These are phyloP conservation scores for Lithohypha guttulata DNA, from an alignment of 2,329 filamentous ascomycete genomes.

Conservation along the genomic window DNA sequence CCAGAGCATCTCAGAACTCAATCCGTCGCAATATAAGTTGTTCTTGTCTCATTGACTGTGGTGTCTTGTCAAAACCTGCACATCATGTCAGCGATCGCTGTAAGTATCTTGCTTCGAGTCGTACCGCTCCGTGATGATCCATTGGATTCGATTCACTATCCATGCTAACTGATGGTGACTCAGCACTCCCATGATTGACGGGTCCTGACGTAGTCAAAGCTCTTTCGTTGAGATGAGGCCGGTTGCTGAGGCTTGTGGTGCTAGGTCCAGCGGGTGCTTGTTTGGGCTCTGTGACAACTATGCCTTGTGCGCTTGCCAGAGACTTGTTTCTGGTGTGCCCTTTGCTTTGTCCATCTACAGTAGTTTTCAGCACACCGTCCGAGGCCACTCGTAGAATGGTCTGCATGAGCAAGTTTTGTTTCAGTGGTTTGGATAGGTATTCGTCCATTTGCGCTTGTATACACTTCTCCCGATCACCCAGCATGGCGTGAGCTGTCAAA, in stretches of 20 bases:
- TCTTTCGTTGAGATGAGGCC: conserved; percentile 50
- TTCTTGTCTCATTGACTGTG: conserved; percentile 8
- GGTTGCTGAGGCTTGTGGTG: conserved; percentile 11
- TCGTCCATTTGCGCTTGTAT: conserved; percentile 99
- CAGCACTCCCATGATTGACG: conserved; percentile 43
- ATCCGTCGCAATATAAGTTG: too few relatives aligned
- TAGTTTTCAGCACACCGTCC: conserved; percentile 52
- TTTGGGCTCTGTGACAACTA: conserved; percentile 3
- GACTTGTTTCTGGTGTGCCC: conserved; percentile 2
- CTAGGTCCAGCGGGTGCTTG: conserved; percentile 25
- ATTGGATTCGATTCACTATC: conserved; percentile 52
- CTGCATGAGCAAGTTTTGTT: conserved; percentile 95
- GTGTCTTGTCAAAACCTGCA: conserved; percentile 3
- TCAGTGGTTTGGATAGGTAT: conserved; percentile 90
- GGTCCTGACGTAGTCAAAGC: conserved; percentile 60
- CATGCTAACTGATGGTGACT: conserved; percentile 53
- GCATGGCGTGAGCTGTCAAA: conserved; percentile 94
- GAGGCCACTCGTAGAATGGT: conserved; percentile 96
- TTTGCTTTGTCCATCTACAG: conserved; percentile 27
- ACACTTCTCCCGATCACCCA: conserved; percentile 95
- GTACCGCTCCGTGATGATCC: conserved; percentile 15
- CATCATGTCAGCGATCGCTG: conserved; percentile 8
- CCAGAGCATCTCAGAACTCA: too few relatives aligned
- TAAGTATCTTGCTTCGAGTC: background rate
- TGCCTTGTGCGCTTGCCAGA: background rate